A percentile compares a stretch with the other conserved stretches of the same genome.
These are phyloP conservation scores for Amaranthus hypochondriacus DNA, from an alignment of 148 eudicot genomes.

Conservation along the genomic window DNA sequence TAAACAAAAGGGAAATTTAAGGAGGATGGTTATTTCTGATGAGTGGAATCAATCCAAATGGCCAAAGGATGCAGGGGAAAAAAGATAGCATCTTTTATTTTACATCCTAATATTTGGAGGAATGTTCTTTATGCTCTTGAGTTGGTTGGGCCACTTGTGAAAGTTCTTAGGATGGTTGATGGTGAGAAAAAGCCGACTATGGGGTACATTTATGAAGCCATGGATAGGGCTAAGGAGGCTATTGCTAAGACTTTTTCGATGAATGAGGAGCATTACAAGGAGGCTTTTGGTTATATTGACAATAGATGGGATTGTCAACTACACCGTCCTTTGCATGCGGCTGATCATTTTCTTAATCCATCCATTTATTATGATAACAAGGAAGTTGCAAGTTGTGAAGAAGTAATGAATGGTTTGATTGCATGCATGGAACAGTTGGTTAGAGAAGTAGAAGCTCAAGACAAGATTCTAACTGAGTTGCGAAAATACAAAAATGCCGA, in stretches of 20 bases:
- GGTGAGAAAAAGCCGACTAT: slow-evolving; percentile 14
- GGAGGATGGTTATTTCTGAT: slow-evolving; percentile 11
- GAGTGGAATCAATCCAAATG: neutral
- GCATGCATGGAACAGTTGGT: neutral
- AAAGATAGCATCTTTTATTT: neutral
- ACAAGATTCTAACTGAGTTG: neutral
- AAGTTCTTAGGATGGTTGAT: slow-evolving; percentile 16
- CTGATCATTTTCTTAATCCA: neutral
- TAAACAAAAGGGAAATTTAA: neutral
- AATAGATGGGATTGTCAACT: slow-evolving; percentile 5
- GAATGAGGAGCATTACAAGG: neutral
- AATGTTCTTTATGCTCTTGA: neutral
- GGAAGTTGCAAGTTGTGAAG: neutral
- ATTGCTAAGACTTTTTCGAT: slow-evolving; percentile 3
- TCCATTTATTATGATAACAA: neutral
- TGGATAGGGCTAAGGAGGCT: slow-evolving; percentile 16
- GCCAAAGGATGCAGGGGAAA: neutral
- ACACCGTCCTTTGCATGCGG: slow-evolving; percentile 4
- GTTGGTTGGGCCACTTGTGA: slow-evolving; percentile 4
- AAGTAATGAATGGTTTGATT: neutral
- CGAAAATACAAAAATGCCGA: neutral
- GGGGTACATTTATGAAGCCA: slow-evolving; percentile 17
- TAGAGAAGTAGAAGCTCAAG: neutral
- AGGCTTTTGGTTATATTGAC: slow-evolving; percentile 10
- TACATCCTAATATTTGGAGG: neutral